Evolutionary conservation across 192 early-diverging fungal species (phyloP).

Genomic region (Coemansia brasiliensis): DNA sequence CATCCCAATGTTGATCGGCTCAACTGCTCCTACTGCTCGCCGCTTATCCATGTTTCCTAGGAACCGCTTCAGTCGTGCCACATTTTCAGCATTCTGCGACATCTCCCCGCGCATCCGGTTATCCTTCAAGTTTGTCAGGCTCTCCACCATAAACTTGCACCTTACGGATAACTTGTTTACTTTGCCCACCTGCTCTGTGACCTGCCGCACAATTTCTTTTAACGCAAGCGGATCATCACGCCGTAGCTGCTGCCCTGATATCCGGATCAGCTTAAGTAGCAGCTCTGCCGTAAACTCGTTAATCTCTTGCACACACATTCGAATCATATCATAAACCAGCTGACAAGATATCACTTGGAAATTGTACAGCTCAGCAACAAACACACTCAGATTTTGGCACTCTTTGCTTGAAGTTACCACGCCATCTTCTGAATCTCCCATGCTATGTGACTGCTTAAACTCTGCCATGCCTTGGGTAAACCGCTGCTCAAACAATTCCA

Average conservation of each 20-base stretch:
- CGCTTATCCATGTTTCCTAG: conserved; percentile 64
- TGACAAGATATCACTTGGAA: conserved; percentile 84
- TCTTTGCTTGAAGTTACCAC: conserved; percentile 61
- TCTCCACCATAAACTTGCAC: conserved; percentile 93
- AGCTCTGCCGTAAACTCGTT: conserved; percentile 87
- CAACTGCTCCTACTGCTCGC: conserved; percentile 49
- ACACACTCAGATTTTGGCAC: conserved; percentile 76
- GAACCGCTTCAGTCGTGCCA: conserved; percentile 76
- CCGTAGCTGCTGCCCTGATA: conserved; percentile 81
- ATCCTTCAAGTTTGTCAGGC: conserved; percentile 88
- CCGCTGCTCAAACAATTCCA: conserved; percentile 68
- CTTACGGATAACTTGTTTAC: conserved; percentile 57
- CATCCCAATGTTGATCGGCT: conserved; percentile 81
- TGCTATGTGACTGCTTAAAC: conserved; percentile 15
- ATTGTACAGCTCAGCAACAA: conserved; percentile 85
- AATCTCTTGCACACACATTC: conserved; percentile 66
- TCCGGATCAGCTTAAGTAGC: conserved; percentile 69
- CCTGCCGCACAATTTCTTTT: conserved; percentile 80
- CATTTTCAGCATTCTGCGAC: conserved; percentile 63
- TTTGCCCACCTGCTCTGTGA: conserved; percentile 34
- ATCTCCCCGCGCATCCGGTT: conserved; percentile 76
- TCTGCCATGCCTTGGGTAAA: conserved; percentile 46
- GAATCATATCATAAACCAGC: conserved; percentile 85
- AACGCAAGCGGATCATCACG: conserved; percentile 88
- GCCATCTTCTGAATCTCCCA: conserved; percentile 47